Evolutionary conservation across 1,284 basidiomycete species (phyloP).

Genomic region (Agroathelia rolfsii): DNA sequence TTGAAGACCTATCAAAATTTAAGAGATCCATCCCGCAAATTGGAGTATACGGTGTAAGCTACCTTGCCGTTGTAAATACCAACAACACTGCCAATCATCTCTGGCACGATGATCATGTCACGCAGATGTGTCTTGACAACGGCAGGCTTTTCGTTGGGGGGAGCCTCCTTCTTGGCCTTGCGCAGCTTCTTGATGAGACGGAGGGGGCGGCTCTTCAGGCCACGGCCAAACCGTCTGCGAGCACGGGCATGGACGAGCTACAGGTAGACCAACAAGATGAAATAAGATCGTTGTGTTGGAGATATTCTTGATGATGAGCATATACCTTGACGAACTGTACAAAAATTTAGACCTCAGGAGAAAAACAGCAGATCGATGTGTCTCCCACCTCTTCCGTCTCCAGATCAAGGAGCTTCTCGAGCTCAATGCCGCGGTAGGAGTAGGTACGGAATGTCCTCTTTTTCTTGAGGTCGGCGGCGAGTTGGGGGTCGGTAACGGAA

Average conservation of each 20-base stretch:
- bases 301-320: constrained; percentile 14
- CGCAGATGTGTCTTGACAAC: constrained; percentile 99
- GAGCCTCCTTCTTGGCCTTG: constrained; percentile 98
- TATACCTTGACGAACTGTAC: constrained; percentile 70
- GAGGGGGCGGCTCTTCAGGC: constrained; percentile 97
- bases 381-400: constrained; percentile 80
- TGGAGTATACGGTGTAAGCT: constrained; percentile 4
- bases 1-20: constrained; percentile 65
- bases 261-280: constrained; percentile 21
- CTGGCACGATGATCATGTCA: constrained; percentile 99
- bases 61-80: constrained; percentile 98
- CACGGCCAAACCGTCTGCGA: constrained; percentile 97
- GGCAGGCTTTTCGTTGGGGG: constrained; percentile 95
- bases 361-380: constrained; percentile 3
- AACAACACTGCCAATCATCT: constrained; percentile 98
- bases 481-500: constrained; percentile 74
- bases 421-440: constrained; percentile 95
- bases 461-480: constrained; percentile 94
- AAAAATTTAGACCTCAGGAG: constrained; percentile 1
- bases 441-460: constrained; percentile 98
- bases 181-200: constrained; percentile 99
- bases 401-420: constrained; percentile 95
- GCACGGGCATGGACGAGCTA: constrained; percentile 98
- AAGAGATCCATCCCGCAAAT: not conserved
- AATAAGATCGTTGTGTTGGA: constrained; percentile 7